Evolutionary conservation across 768 basidiomycete genomes (phyloP), one percentile per base, ranked within the genome.

Genomic region (Serendipita sp.): DNA sequence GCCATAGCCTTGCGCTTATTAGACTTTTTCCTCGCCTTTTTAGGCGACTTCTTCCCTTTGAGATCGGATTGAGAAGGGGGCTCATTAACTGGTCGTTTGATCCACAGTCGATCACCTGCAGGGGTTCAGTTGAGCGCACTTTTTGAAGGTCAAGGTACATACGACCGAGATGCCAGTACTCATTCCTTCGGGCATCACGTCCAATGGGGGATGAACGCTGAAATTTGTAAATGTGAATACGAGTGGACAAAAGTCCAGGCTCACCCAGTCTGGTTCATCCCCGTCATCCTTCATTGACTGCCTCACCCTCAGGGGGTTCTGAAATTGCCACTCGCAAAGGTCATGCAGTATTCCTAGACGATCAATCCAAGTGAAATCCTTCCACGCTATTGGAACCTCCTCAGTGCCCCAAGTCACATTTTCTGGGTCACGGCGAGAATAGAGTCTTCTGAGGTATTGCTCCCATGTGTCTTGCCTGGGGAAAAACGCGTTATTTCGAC

Each of bases 121-220:
- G 50, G 43, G n/a, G 52, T 13, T 40, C 40, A 40, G 40, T 16
- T 8, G 36, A 44, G 13, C 36, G 50, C 60, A 46, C 63, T 65
- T 67, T 52, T 46, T 34, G 55, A 63, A 46, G 33, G 64, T 29
- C 62, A 48, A 60, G 5, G 18, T 40, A 75, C 80, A 43, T 74
- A 87, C 87, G 79, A 46, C 91, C 90, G 67, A 93, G 87, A 27
- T 91, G 73, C 89, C 89, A 91, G 70, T 91, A 92, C 0, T 86
- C 84, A 71, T 91, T 90, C 4, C 75, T 76, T 70, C 85, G 84
- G 44, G 80, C 79, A 69, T 92, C 91, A 67, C 87, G 90, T 3
- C 91, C 91, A 66, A 92, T 81, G 6, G 91, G 90, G 69, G 91
- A 87, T 64, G 87, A 83, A 29, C 91, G 85, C 91, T 93, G 64